Percentiles rank a stretch among this genome's conserved stretches.
These are phyloP conservation scores for Fusarium oxysporum DNA, from an alignment of 2,329 filamentous ascomycete genomes.

Conservation along the genomic window DNA sequence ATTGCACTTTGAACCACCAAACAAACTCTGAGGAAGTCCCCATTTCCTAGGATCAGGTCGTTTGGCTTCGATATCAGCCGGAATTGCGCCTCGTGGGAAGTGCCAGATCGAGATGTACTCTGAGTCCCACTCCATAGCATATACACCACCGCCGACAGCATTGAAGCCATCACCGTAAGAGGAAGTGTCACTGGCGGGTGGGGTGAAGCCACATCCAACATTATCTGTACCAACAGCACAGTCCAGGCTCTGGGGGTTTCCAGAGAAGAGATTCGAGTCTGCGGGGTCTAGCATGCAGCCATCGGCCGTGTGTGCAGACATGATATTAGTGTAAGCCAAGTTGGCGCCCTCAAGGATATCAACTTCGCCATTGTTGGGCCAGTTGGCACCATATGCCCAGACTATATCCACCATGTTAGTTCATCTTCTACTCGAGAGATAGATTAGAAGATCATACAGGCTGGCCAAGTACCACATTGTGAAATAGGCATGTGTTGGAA, in stretches of 20 bases:
- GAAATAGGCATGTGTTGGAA: conserved; percentile 79
- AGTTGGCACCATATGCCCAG: conserved; percentile 66
- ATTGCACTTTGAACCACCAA: conserved; percentile 73
- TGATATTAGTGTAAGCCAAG: conserved; percentile 66
- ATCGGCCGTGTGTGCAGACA: conserved; percentile 69
- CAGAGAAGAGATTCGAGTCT: conserved; percentile 41
- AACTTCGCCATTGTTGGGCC: conserved; percentile 74
- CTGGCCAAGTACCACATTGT: conserved; percentile 79
- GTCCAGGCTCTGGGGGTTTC: conserved; percentile 48
- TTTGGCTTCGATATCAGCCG: conserved; percentile 70
- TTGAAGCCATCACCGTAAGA: conserved; percentile 76
- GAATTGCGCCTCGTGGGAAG: conserved; percentile 75
- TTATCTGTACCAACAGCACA: conserved; percentile 54
- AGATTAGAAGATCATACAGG: conserved; percentile 60
- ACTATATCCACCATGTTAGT: conserved; percentile 48
- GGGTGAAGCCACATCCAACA: conserved; percentile 59
- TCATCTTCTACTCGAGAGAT: not conserved
- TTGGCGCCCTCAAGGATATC: conserved; percentile 80
- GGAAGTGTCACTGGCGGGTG: conserved; percentile 55
- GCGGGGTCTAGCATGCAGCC: conserved; percentile 47
- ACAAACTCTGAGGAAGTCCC: conserved; percentile 76
- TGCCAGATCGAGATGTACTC: conserved; percentile 79
- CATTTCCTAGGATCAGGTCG: conserved; percentile 73
- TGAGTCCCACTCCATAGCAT: conserved; percentile 77
- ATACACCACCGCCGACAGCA: conserved; percentile 72